Conservation (phyloP, 2,329 filamentous ascomycete species). For the Aureobasidium sp. region DNA sequence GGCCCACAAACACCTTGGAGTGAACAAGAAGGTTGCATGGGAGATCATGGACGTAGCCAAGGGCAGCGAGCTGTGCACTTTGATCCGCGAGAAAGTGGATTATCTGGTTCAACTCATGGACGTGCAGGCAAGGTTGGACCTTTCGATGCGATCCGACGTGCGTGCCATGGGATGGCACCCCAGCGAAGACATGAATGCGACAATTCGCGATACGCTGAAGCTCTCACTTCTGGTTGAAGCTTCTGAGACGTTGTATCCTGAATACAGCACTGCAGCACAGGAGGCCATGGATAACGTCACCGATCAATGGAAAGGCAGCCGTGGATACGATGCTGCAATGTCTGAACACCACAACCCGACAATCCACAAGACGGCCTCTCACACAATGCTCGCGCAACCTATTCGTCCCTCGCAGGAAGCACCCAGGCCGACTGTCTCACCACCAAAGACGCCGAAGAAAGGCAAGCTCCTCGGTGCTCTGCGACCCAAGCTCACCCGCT, state of each 20-base stretch:
- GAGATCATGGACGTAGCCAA: slow-evolving; percentile 31
- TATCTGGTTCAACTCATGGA: slow-evolving; percentile 34
- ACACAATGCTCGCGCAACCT: slow-evolving; percentile 6
- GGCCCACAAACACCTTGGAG: background rate
- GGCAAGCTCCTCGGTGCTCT: background rate
- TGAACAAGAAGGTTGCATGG: slow-evolving; percentile 27
- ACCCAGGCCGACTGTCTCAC: background rate
- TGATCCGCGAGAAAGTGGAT: slow-evolving; percentile 35
- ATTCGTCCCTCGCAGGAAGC: background rate
- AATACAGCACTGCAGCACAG: slow-evolving; percentile 34
- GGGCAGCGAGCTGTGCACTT: slow-evolving; percentile 33
- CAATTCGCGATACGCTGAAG: slow-evolving; percentile 32
- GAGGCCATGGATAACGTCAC: slow-evolving; percentile 36
- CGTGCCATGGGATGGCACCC: slow-evolving; percentile 40
- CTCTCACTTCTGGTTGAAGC: slow-evolving; percentile 36
- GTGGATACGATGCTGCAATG: background rate
- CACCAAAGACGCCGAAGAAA: background rate
- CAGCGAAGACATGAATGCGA: slow-evolving; percentile 21
- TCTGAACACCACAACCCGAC: slow-evolving; percentile 3
- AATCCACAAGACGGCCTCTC: slow-evolving; percentile 6
- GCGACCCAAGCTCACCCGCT: background rate
- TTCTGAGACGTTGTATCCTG: slow-evolving; percentile 34
- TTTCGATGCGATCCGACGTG: slow-evolving; percentile 36
- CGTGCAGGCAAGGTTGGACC: slow-evolving; percentile 35
- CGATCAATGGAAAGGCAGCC: slow-evolving; percentile 11